A percentile compares a stretch with the other conserved stretches of the same genome.
These are phyloP conservation scores for Mortierella sp. DNA, from an alignment of 371 early-diverging fungal genomes.

Conservation along the genomic window DNA sequence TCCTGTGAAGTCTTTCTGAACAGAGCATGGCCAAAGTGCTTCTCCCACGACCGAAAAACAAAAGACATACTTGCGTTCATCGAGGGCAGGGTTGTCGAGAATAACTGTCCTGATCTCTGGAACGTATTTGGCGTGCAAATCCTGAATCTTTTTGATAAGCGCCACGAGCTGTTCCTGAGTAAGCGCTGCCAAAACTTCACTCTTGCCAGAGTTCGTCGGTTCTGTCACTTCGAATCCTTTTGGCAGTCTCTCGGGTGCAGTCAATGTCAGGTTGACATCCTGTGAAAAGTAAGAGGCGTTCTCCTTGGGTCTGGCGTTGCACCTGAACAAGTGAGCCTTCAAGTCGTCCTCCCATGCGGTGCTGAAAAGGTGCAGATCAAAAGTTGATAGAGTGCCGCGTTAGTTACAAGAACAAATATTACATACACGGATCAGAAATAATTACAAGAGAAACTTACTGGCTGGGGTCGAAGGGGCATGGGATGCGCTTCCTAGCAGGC, in stretches of 20 bases:
- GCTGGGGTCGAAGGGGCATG: slow-evolving; percentile 86
- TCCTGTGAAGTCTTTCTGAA: background rate
- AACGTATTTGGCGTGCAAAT: slow-evolving; percentile 58
- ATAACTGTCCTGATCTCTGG: slow-evolving; percentile 62
- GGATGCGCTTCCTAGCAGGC: slow-evolving; percentile 66
- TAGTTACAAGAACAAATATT: background rate
- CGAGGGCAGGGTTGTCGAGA: slow-evolving; percentile 66
- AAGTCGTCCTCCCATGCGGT: slow-evolving; percentile 78
- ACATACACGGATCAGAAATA: background rate
- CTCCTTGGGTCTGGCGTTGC: slow-evolving; percentile 78
- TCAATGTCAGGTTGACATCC: slow-evolving; percentile 72
- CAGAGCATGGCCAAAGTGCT: background rate
- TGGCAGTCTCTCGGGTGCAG: slow-evolving; percentile 61
- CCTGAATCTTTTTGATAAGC: slow-evolving; percentile 65
- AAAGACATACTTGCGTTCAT: slow-evolving; percentile 64
- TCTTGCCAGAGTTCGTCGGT: slow-evolving; percentile 33
- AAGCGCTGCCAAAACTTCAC: slow-evolving; percentile 62
- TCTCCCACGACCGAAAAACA: background rate
- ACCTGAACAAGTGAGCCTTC: slow-evolving; percentile 76
- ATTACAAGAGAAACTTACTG: slow-evolving; percentile 66
- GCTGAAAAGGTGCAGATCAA: slow-evolving; percentile 43
- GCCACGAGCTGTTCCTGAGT: slow-evolving; percentile 60
- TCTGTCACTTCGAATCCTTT: slow-evolving; percentile 17
- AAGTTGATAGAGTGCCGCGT: background rate
- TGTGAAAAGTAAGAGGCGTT: slow-evolving; percentile 62